Conservation (phyloP, 140 eudicot species). For the Bidens hawaiensis region DNA sequence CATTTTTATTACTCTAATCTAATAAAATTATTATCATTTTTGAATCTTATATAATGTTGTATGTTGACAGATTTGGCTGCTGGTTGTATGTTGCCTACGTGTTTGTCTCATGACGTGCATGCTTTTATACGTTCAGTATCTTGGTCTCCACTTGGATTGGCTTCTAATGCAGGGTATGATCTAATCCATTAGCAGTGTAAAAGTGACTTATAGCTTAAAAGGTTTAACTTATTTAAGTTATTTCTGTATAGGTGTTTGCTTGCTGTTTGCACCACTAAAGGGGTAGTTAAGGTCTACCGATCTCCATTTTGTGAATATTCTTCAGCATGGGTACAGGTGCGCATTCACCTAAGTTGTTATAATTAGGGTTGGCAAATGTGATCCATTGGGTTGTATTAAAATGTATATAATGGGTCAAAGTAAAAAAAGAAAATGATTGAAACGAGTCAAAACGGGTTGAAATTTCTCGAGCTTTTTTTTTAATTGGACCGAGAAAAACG, state of each 20-base stretch:
- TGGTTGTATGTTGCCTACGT: constrained; percentile 51
- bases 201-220: constrained; percentile 11
- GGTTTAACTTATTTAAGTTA: neutral
- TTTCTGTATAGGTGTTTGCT: constrained; percentile 62
- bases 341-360: constrained; percentile 8
- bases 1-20: neutral
- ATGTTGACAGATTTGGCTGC: constrained; percentile 50
- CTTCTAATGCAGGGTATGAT: constrained; percentile 72
- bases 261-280: constrained; percentile 89
- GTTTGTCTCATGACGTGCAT: constrained; percentile 56
- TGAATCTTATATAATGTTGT: too few species aligned
- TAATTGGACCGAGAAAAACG: too few species aligned
- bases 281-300: constrained; percentile 73
- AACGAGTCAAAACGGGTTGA: too few species aligned
- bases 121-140: constrained; percentile 79
- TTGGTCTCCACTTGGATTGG: constrained; percentile 88
- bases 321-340: constrained; percentile 91
- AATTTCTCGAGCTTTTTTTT: too few species aligned
- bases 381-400: too few species aligned
- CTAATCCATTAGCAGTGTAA: neutral
- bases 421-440: too few species aligned
- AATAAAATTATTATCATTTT: too few species aligned
- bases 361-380: too few species aligned
- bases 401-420: too few species aligned
- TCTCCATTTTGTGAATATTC: constrained; percentile 67